Conservation (phyloP, 345 rosid species). For the Acer saccharum region DNA sequence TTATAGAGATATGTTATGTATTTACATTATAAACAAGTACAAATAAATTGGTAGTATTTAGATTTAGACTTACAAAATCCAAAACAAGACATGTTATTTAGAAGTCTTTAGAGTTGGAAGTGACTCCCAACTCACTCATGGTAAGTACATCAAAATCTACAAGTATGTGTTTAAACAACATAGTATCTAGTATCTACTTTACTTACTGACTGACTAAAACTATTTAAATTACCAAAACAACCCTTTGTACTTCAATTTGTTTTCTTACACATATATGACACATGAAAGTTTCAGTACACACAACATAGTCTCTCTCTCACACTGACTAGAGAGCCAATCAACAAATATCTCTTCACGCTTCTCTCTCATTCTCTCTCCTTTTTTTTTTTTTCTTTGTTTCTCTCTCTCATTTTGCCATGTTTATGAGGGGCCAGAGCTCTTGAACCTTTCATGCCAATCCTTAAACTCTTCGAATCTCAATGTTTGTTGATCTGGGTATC, state of each 20-base stretch:
- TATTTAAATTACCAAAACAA: neutral
- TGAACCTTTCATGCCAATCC: slow-evolving; percentile 9
- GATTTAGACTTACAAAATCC: too few species aligned
- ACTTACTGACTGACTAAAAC: neutral
- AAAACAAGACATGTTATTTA: too few species aligned
- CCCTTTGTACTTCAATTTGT: slow-evolving; percentile 9
- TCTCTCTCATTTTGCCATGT: slow-evolving; percentile 24
- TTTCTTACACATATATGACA: neutral
- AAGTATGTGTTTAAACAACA: neutral
- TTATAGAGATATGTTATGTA: too few species aligned
- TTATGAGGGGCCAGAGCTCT: slow-evolving; percentile 14
- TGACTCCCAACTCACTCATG: neutral
- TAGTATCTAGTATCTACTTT: neutral
- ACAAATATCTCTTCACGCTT: slow-evolving; percentile 40
- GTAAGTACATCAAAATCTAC: slow-evolving; percentile 1
- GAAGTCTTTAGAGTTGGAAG: too few species aligned
- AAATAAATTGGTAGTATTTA: too few species aligned
- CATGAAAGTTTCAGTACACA: slow-evolving; percentile 3
- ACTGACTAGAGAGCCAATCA: slow-evolving; percentile 38
- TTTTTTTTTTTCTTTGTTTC: slow-evolving; percentile 2
- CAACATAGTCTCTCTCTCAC: neutral
- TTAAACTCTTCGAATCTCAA: slow-evolving; percentile 30
- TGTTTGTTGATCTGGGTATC: slow-evolving; percentile 47
- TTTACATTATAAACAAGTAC: too few species aligned
- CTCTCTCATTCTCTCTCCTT: slow-evolving; percentile 5